A percentile compares a stretch with the other conserved stretches of the same genome.
phyloP scores from a whole-genome alignment of 176 grass and related monocot genomes.

The Phragmites australis region DNA sequence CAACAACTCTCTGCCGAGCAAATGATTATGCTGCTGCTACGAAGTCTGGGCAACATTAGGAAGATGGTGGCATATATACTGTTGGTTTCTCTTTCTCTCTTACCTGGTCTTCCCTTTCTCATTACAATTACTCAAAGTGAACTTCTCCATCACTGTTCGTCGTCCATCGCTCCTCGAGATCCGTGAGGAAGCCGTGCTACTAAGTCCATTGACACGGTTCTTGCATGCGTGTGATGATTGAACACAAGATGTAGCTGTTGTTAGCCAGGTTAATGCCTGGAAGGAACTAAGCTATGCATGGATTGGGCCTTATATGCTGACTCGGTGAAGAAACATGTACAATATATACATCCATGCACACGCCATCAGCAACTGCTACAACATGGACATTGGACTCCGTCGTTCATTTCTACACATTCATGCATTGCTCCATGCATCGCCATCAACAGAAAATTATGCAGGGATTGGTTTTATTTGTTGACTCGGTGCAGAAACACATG shows the following conservation, averaged over 20 bases:
- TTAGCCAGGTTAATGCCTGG: background rate
- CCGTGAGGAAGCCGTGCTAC: background rate
- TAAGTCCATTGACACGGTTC: background rate
- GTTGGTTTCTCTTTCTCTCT: background rate
- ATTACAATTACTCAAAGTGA: background rate
- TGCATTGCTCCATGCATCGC: background rate
- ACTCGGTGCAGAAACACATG: slow-evolving; percentile 25
- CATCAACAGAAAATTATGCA: too few species aligned
- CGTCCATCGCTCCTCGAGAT: background rate
- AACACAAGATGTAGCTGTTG: background rate
- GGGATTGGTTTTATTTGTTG: slow-evolving; percentile 17
- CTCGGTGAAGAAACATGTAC: slow-evolving; percentile 17
- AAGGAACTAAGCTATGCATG: background rate
- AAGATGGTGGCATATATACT: background rate
- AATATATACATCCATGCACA: too few species aligned
- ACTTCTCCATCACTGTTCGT: background rate
- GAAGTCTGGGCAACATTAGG: background rate
- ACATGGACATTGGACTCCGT: too few species aligned
- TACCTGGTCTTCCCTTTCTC: too few species aligned
- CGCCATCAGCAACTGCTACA: slow-evolving; percentile 18
- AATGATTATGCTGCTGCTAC: background rate
- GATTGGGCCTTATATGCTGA: slow-evolving; percentile 17
- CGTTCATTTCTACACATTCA: too few species aligned
- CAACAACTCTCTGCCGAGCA: background rate
- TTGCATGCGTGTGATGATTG: background rate